Percentiles rank a stretch among this genome's conserved stretches.
Evolutionary conservation across 169 alveolate genomes (phyloP).

Genomic region (Cryptosporidium xiaoi): DNA sequence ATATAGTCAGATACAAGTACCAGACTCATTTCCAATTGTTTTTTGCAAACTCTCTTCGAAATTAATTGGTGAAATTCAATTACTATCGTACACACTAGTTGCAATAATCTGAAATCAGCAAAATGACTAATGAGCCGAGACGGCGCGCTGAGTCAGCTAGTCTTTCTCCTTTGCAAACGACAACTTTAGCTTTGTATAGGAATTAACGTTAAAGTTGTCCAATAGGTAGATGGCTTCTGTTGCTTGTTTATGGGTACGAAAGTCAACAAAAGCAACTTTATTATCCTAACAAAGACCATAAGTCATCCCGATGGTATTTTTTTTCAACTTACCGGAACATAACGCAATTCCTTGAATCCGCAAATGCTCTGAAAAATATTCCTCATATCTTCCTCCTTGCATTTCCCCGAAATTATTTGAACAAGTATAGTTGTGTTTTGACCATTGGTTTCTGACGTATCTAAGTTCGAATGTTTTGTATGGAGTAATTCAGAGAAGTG

Average conservation of each 20-base stretch:
- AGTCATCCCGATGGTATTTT: not conserved
- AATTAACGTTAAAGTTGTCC: not conserved
- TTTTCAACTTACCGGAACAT: conserved; percentile 38
- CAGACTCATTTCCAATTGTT: not conserved
- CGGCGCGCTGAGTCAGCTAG: not conserved
- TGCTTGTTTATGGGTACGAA: conserved; percentile 39
- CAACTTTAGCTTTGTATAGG: conserved; percentile 26
- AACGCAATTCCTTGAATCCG: conserved; percentile 61
- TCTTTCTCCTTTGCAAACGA: conserved; percentile 33
- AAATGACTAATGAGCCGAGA: not conserved
- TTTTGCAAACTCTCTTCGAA: conserved; percentile 47
- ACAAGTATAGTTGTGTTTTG: conserved; percentile 40
- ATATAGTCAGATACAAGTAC: not conserved
- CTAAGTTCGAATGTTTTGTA: not conserved
- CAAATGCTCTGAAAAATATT: not conserved
- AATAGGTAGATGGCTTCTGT: conserved; percentile 16
- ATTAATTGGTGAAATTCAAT: conserved; percentile 4
- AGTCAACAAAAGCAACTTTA: conserved; percentile 67
- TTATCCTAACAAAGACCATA: conserved; percentile 6
- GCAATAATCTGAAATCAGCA: conserved; percentile 4
- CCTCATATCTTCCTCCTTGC: conserved; percentile 26
- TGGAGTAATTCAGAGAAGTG: not conserved
- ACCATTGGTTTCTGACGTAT: not conserved
- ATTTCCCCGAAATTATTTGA: conserved; percentile 12
- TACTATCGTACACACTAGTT: conserved; percentile 73